phyloP scores from a whole-genome alignment of 2,329 filamentous ascomycete species.

The Aspergillus latus region DNA sequence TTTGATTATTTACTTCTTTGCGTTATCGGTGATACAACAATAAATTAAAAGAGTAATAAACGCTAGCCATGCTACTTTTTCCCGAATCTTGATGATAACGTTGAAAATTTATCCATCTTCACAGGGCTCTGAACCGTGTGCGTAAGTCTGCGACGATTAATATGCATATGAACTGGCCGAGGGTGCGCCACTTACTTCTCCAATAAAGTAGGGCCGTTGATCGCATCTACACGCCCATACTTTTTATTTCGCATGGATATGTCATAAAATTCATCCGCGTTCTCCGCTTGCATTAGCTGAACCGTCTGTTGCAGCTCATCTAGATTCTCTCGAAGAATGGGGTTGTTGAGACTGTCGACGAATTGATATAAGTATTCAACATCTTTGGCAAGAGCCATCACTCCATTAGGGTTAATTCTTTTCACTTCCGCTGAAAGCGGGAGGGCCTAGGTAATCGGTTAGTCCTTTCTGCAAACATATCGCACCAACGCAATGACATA shows the following conservation, averaged over 20 bases:
- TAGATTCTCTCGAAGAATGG: slow-evolving; percentile 83
- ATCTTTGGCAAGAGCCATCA: slow-evolving; percentile 76
- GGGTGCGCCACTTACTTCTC: slow-evolving; percentile 69
- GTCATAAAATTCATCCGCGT: slow-evolving; percentile 97
- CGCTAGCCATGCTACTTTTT: slow-evolving; percentile 46
- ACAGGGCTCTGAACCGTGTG: slow-evolving; percentile 60
- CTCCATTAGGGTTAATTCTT: slow-evolving; percentile 83
- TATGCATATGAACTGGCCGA: slow-evolving; percentile 1
- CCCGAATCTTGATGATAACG: slow-evolving; percentile 74
- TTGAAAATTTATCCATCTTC: slow-evolving; percentile 64
- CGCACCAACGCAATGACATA: slow-evolving; percentile 39
- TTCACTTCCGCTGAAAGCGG: slow-evolving; percentile 77
- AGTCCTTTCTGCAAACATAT: slow-evolving; percentile 8
- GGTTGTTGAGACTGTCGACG: slow-evolving; percentile 80
- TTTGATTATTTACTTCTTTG: slow-evolving; percentile 1
- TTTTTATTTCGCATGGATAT: slow-evolving; percentile 86
- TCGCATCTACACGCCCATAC: slow-evolving; percentile 86
- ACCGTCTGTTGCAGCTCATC: slow-evolving; percentile 94
- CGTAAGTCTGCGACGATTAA: slow-evolving; percentile 56
- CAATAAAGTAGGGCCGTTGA: slow-evolving; percentile 83
- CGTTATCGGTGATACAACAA: not conserved
- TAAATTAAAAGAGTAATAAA: too few species aligned
- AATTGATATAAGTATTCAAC: slow-evolving; percentile 82
- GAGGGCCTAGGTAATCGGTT: slow-evolving; percentile 57
- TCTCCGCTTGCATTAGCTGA: slow-evolving; percentile 78